These are phyloP conservation scores for Isabelozyma gotoi DNA, from an alignment of 805 yeast species.

Conservation along the genomic window DNA sequence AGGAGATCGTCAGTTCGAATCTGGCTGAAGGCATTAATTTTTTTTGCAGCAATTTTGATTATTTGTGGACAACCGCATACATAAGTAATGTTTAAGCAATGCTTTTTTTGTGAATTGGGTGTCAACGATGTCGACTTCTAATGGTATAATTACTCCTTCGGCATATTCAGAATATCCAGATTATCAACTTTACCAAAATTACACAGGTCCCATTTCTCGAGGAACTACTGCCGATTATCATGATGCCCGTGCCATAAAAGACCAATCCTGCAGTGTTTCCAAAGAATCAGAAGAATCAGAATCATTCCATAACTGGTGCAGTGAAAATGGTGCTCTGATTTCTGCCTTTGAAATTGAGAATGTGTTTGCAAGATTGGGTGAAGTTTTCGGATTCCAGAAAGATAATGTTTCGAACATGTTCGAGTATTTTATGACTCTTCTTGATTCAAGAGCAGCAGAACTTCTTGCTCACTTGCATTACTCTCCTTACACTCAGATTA, in stretches of 20 bases:
- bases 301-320: conserved; percentile 16
- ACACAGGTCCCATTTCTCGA: neutral
- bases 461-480: conserved; percentile 69
- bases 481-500: conserved; percentile 82
- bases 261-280: neutral
- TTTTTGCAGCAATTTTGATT: too few relatives aligned
- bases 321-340: conserved; percentile 20
- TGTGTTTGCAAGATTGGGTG: conserved; percentile 58
- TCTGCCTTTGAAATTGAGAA: conserved; percentile 51
- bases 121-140: neutral
- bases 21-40: too few relatives aligned
- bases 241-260: neutral
- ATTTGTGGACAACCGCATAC: too few relatives aligned
- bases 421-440: conserved; percentile 74
- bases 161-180: neutral
- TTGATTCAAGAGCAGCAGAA: conserved; percentile 88
- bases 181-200: neutral
- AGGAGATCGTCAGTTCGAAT: too few relatives aligned
- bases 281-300: neutral
- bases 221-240: neutral
- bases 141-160: neutral
- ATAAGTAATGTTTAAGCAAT: too few relatives aligned
- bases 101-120: too few relatives aligned
- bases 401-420: conserved; percentile 77
- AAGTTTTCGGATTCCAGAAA: conserved; percentile 79